Evolutionary conservation across 2,329 filamentous ascomycete genomes (phyloP).

Genomic region (Penicillium hesseltinei): DNA sequence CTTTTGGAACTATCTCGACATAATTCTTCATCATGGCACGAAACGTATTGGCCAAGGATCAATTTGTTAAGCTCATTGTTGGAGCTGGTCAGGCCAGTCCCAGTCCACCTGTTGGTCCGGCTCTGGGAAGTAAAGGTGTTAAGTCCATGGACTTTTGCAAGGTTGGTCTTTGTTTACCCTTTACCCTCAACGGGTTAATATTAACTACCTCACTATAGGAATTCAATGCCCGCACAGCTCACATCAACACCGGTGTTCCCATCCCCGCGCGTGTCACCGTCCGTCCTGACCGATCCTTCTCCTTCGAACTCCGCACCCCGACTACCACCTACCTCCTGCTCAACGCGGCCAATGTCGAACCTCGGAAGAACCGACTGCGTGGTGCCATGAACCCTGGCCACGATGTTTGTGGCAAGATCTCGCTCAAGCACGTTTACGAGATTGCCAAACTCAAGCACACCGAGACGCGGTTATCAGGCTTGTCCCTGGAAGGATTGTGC

Average conservation of each 20-base stretch:
- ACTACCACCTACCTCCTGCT: constrained; percentile 90
- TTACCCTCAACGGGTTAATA: neutral
- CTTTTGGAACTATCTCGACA: neutral
- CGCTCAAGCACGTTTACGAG: constrained; percentile 94
- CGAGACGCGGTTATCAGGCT: constrained; percentile 70
- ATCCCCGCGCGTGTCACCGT: constrained; percentile 89
- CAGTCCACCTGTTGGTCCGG: constrained; percentile 92
- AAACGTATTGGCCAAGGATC: constrained; percentile 56
- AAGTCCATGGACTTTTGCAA: constrained; percentile 99
- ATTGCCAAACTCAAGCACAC: constrained; percentile 94
- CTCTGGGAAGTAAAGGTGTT: constrained; percentile 93
- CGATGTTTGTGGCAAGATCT: constrained; percentile 79
- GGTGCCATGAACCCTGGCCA: constrained; percentile 73
- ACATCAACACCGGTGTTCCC: constrained; percentile 78
- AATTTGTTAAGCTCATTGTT: constrained; percentile 95
- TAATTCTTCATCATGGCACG: constrained; percentile 47
- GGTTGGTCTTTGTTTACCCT: constrained; percentile 50
- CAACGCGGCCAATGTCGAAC: constrained; percentile 72
- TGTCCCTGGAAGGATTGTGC: constrained; percentile 69
- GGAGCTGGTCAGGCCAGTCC: constrained; percentile 93
- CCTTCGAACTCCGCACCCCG: constrained; percentile 89
- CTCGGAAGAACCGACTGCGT: constrained; percentile 68
- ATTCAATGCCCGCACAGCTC: constrained; percentile 91
- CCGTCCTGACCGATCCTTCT: constrained; percentile 87
- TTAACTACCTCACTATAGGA: constrained; percentile 59